phyloP scores from a whole-genome alignment of 106 monocot genomes.

The Dendrobium chrysotoxum region DNA sequence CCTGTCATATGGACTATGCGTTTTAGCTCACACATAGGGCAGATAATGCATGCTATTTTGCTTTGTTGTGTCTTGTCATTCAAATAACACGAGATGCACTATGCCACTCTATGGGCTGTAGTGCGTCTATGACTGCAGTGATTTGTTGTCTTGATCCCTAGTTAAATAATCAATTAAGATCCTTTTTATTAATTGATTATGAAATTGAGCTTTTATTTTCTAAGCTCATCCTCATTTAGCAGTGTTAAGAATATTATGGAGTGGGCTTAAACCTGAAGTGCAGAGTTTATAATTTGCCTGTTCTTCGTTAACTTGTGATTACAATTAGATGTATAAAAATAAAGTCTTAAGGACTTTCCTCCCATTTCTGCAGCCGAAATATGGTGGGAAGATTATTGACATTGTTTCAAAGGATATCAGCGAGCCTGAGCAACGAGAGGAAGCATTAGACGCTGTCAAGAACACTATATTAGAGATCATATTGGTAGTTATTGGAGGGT shows the following conservation, averaged over 20 bases:
- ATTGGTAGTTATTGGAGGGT: conserved; percentile 61
- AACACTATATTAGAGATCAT: conserved; percentile 46
- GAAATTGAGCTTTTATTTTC: neutral
- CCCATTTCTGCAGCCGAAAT: conserved; percentile 57
- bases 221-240: neutral
- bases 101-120: no score
- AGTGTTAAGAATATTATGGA: neutral
- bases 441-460: conserved; percentile 57
- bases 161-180: neutral
- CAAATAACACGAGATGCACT: no score
- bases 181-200: neutral
- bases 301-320: neutral
- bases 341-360: neutral
- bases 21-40: no score
- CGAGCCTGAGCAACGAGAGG: conserved; percentile 45
- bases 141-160: neutral
- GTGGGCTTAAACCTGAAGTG: neutral
- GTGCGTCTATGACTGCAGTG: neutral
- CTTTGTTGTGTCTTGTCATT: no score
- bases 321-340: neutral
- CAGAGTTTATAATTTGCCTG: neutral
- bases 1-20: no score
- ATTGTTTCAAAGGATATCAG: conserved; percentile 57
- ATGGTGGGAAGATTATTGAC: conserved; percentile 76
- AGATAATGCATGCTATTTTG: no score